phyloP scores from a whole-genome alignment of 805 yeast genomes.

The Metschnikowia drakensbergensis region DNA sequence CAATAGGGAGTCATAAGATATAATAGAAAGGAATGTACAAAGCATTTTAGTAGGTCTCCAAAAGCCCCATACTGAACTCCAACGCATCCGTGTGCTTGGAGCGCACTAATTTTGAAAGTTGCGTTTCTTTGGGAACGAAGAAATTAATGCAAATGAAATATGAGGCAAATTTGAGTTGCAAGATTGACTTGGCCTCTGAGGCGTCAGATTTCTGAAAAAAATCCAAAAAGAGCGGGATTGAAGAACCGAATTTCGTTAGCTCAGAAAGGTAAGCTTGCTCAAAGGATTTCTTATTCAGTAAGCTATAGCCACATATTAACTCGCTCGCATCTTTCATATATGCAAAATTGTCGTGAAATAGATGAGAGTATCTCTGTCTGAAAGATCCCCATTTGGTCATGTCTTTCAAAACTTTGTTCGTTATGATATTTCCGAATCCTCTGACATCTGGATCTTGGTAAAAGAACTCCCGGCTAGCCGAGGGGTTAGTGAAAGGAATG shows the following conservation, averaged over 20 bases:
- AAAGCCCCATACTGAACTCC: conserved; percentile 8
- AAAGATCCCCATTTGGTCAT: conserved; percentile 14
- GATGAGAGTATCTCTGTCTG: conserved; percentile 9
- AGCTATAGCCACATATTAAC: not conserved
- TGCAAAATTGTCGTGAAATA: conserved; percentile 3
- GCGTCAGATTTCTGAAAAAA: conserved; percentile 4
- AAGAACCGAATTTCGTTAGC: conserved; percentile 10
- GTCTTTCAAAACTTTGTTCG: conserved; percentile 6
- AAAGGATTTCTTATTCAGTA: not conserved
- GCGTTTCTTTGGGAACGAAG: conserved; percentile 9
- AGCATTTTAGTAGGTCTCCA: conserved; percentile 6
- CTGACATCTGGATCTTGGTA: conserved; percentile 6
- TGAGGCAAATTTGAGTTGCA: conserved; percentile 15
- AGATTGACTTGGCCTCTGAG: conserved; percentile 1
- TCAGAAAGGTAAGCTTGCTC: conserved; percentile 11
- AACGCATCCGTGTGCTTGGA: conserved; percentile 7
- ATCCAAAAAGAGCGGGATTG: conserved; percentile 10
- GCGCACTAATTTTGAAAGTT: not conserved
- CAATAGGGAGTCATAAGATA: conserved; percentile 39
- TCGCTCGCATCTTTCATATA: conserved; percentile 1
- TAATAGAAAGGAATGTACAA: not conserved
- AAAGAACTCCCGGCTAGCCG: conserved; percentile 5
- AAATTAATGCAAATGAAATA: conserved; percentile 11
- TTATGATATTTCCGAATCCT: not conserved
- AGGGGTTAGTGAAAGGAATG: conserved; percentile 3